Evolutionary conservation across 1,284 basidiomycete genomes (phyloP).

Genomic region (Ustilago crameri): DNA sequence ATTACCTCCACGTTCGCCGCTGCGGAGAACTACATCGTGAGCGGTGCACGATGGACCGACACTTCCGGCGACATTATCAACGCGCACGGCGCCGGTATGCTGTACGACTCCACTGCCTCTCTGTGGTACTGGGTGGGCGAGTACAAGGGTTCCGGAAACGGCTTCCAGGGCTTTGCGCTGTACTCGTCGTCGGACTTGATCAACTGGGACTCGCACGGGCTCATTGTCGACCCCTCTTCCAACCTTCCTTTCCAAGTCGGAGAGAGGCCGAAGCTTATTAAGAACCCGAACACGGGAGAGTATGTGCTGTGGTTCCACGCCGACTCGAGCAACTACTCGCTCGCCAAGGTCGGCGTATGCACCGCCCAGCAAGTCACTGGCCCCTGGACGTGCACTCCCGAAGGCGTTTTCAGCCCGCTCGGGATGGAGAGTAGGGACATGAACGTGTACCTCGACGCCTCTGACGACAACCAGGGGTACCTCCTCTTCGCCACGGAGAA

Average conservation of each 20-base stretch:
- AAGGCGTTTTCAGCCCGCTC: constrained; percentile 26
- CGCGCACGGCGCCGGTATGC: constrained; percentile 24
- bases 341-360: constrained; percentile 31
- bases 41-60: constrained; percentile 27
- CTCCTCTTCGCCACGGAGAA: constrained; percentile 28
- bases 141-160: constrained; percentile 17
- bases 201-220: constrained; percentile 27
- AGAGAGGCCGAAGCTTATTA: constrained; percentile 30
- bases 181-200: constrained; percentile 31
- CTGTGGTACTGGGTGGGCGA: constrained; percentile 41
- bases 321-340: constrained; percentile 21
- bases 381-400: constrained; percentile 11
- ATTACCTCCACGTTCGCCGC: neutral
- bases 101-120: constrained; percentile 4
- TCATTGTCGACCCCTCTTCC: constrained; percentile 21
- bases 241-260: constrained; percentile 29
- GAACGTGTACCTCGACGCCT: constrained; percentile 27
- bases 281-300: constrained; percentile 18
- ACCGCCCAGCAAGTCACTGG: constrained; percentile 8
- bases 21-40: constrained; percentile 29
- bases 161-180: constrained; percentile 29
- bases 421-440: constrained; percentile 34
- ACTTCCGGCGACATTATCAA: constrained; percentile 25
- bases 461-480: constrained; percentile 17
- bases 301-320: constrained; percentile 40